Percentiles rank a stretch among this genome's conserved stretches.
Conservation (phyloP, 2,329 filamentous ascomycete genomes). For the Aureobasidium lini region DNA sequence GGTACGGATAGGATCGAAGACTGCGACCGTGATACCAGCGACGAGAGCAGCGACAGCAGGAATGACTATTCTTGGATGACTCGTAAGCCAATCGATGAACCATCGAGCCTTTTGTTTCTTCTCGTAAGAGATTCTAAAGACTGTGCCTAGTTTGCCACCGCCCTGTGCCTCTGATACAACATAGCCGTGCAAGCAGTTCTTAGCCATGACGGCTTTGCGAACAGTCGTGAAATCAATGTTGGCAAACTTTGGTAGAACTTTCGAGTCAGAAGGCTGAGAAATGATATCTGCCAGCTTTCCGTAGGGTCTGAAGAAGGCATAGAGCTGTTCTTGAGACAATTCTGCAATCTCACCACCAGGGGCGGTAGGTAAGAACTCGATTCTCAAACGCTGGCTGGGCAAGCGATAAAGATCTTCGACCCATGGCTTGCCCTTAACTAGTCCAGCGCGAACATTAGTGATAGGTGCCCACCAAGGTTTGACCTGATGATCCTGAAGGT, state of each 20-base stretch:
- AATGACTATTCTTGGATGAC: slow-evolving; percentile 80
- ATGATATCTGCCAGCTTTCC: slow-evolving; percentile 84
- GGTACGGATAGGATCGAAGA: slow-evolving; percentile 91
- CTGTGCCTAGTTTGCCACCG: slow-evolving; percentile 68
- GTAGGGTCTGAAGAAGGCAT: slow-evolving; percentile 79
- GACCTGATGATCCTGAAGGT: slow-evolving; percentile 62
- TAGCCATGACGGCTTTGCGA: slow-evolving; percentile 75
- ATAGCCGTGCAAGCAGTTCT: slow-evolving; percentile 86
- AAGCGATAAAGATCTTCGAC: slow-evolving; percentile 83
- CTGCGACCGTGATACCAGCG: slow-evolving; percentile 72
- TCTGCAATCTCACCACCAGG: slow-evolving; percentile 68
- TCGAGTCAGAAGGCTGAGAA: slow-evolving; percentile 77
- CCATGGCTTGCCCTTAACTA: slow-evolving; percentile 84
- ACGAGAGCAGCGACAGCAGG: slow-evolving; percentile 73
- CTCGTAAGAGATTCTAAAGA: slow-evolving; percentile 77
- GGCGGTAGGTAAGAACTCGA: slow-evolving; percentile 73
- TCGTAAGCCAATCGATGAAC: slow-evolving; percentile 80
- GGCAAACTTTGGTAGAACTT: slow-evolving; percentile 72
- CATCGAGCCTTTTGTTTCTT: slow-evolving; percentile 67
- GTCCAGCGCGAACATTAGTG: slow-evolving; percentile 57
- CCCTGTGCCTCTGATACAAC: slow-evolving; percentile 59
- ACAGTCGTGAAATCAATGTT: slow-evolving; percentile 67
- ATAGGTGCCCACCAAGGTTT: slow-evolving; percentile 90
- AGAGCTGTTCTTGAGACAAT: slow-evolving; percentile 77
- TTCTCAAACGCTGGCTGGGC: slow-evolving; percentile 65